Base-by-base conservation (phyloP, 1,284 basidiomycete genomes). In the Fistulina hepatica region DNA sequence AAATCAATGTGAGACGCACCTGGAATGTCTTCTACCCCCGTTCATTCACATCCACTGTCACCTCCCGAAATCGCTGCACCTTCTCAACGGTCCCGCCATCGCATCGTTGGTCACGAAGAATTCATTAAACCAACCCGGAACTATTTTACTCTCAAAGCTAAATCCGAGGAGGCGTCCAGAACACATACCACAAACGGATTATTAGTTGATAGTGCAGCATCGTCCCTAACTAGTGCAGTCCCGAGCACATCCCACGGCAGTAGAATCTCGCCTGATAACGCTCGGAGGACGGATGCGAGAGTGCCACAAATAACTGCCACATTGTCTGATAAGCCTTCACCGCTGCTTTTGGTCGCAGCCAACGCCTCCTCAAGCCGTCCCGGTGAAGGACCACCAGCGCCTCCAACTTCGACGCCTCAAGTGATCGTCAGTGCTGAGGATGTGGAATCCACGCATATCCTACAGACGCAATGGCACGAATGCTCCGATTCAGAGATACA, bases 401-500 rank as follows among this genome's bases (percentile, higher is more conserved):
- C 40, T 10, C 43, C 51, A 8, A 42, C 48, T 37, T 51, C 35
- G 13, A 46, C 35, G 13, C 53, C 46, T 15, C 56, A 56, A 3
- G 54, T 62, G 36, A 49, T 61, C 16, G 36, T 58, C 13, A 45
- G 57, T 5, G 51, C 56, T 3, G 56, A 55, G 22, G 55, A 60
- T 16, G 40, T 42, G 24, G 49, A 52, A 15, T 41, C 45, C 12
- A 53, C 63, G 3, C 66, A 70, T 44, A 63, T 83, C 12, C 61
- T 84, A 13, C 59, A 63, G 2, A 77, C 71, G 5, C 69, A 64
- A 50, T 84, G 80, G 79, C 78, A 83, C 50, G 69, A 75, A 31
- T 75, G 73, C 47, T 73, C 77, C 1, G 81, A 85, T 54, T 71
- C 80, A 34, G 75, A 69, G 2, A 78, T 86, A 30, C 71, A 78